Conservation (phyloP, 176 grass and related monocot species). For the Raddia guianensis region DNA sequence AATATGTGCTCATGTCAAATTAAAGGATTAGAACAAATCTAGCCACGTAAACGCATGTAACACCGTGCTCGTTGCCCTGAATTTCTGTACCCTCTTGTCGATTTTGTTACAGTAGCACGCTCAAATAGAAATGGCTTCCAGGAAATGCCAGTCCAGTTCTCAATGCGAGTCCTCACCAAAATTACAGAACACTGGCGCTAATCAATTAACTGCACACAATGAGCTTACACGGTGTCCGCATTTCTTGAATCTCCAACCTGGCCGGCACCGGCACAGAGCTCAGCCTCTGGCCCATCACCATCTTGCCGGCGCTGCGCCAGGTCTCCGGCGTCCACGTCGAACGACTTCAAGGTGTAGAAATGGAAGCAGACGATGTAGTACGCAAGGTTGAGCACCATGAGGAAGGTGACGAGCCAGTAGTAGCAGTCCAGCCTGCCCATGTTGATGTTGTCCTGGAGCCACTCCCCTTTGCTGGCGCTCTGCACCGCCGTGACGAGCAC, state of each 20-base stretch:
- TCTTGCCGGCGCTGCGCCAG: background rate
- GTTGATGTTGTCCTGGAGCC: slow-evolving; percentile 94
- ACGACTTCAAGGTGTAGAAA: slow-evolving; percentile 67
- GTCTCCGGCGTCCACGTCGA: slow-evolving; percentile 48
- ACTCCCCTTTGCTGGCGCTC: slow-evolving; percentile 51
- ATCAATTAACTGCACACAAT: background rate
- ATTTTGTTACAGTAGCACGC: too few relatives aligned
- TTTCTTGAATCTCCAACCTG: background rate
- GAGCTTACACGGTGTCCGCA: background rate
- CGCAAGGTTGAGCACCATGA: slow-evolving; percentile 65
- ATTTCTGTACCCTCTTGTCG: too few relatives aligned
- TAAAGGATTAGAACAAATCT: too few relatives aligned
- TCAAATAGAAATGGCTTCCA: too few relatives aligned
- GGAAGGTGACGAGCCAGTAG: slow-evolving; percentile 80
- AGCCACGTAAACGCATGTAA: too few relatives aligned
- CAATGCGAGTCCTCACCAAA: background rate
- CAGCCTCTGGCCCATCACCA: background rate
- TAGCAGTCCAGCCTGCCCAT: slow-evolving; percentile 73
- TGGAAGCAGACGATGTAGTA: slow-evolving; percentile 72
- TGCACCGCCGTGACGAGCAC: slow-evolving; percentile 79
- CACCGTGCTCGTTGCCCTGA: too few relatives aligned
- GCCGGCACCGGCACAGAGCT: background rate
- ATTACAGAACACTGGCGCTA: background rate
- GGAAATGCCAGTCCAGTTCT: too few relatives aligned
- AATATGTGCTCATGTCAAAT: too few relatives aligned